Evolutionary conservation across 108 stramenopile genomes (phyloP).

Genomic region (Tribonema minus): DNA sequence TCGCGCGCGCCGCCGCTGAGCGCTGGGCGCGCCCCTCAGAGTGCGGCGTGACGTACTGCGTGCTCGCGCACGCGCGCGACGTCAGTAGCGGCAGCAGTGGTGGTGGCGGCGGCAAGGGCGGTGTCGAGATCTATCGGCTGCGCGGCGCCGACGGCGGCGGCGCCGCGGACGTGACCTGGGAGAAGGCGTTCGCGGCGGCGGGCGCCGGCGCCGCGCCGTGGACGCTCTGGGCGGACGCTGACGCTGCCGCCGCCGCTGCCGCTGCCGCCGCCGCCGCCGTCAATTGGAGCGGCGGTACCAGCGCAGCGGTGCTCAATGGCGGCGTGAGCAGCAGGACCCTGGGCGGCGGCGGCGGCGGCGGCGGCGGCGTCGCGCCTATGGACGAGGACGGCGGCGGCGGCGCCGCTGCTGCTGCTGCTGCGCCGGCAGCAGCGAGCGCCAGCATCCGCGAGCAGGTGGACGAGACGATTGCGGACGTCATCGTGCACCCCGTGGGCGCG

Average conservation of each 20-base stretch:
- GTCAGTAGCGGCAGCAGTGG: too few relatives aligned
- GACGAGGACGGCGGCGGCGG: neutral
- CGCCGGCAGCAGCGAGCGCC: neutral
- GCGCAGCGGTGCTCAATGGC: neutral
- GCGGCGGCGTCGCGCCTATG: neutral
- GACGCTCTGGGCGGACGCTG: constrained; percentile 25
- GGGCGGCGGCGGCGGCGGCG: neutral
- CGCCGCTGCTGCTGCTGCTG: neutral
- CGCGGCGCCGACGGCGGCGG: neutral
- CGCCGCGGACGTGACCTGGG: neutral
- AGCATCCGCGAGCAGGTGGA: neutral
- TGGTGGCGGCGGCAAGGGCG: neutral
- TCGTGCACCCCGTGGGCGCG: constrained; percentile 31
- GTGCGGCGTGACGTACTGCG: neutral
- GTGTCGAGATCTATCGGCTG: neutral
- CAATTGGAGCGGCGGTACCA: neutral
- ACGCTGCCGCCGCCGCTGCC: neutral
- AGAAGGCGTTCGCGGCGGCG: neutral
- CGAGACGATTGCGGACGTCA: constrained; percentile 10
- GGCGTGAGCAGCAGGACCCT: neutral
- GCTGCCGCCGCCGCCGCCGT: neutral
- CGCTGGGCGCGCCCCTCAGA: neutral
- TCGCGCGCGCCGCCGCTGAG: neutral
- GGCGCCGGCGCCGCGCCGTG: constrained; percentile 7
- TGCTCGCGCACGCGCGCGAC: too few relatives aligned